Evolutionary conservation across 371 early-diverging fungal genomes (phyloP).

Genomic region (Mycotypha africana): DNA sequence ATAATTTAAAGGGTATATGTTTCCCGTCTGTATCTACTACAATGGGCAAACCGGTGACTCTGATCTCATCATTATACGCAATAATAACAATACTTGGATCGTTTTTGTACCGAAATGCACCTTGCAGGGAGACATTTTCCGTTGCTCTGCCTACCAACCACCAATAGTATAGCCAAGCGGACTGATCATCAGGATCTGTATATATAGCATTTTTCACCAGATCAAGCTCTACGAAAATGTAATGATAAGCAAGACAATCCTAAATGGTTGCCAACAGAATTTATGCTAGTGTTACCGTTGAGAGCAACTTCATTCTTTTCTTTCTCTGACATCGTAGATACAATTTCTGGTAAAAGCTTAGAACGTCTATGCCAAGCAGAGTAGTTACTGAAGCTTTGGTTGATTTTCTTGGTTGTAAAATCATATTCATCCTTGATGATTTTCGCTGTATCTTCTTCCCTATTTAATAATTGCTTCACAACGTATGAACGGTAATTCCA

Average conservation of each 20-base stretch:
- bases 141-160: constrained; percentile 72
- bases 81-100: constrained; percentile 7
- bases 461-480: constrained; percentile 37
- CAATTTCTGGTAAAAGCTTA: constrained; percentile 67
- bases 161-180: constrained; percentile 92
- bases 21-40: constrained; percentile 5
- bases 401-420: constrained; percentile 82
- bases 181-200: constrained; percentile 96
- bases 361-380: constrained; percentile 97
- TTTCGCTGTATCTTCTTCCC: constrained; percentile 11
- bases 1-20: constrained; percentile 9
- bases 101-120: constrained; percentile 14
- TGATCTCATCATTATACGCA: constrained; percentile 22
- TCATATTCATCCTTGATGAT: constrained; percentile 64
- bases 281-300: constrained; percentile 30
- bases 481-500: constrained; percentile 93
- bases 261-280: too few relatives aligned
- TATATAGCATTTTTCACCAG: constrained; percentile 84
- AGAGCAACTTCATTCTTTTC: constrained; percentile 33
- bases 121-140: constrained; percentile 14
- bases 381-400: constrained; percentile 88
- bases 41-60: constrained; percentile 6
- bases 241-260: too few relatives aligned
- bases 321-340: constrained; percentile 34
- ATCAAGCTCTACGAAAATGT: constrained; percentile 64